Base-by-base conservation (phyloP, 345 rosid species). In the Salix caprea region DNA sequence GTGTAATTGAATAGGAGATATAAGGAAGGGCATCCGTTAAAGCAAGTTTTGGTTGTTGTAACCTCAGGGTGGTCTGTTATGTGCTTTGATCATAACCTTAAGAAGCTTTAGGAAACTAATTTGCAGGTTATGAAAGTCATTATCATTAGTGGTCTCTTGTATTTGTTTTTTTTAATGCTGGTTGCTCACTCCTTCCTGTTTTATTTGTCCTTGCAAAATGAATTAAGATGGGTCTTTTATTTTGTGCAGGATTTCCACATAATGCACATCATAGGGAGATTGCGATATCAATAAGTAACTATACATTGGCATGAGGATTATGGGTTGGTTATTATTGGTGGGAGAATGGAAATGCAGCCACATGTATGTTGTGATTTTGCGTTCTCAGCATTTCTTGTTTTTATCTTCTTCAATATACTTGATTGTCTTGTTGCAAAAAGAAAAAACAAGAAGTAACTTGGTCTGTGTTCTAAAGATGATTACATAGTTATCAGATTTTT, bases 1-100 rank as follows among this genome's bases (percentile, higher is more conserved):
- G 98, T 75, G 91, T 92, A 65, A 86, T 96, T 74, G 98, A 89
- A 89, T 79, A 83, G 88, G 80, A 79, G 67, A 6, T 91, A 86
- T 85, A 88, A 83, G 79, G 87, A 81, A 48, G 96, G 95, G 3
- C 91, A 87, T 48, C 98, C 96, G 6, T 90, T 86, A 72, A 96
- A 96, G 86, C 98, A 90, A 86, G 99, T 94, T 72, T 72, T 96
- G 88, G 97, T 94, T 46, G 98, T 94, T 84, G 97, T 96, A 82
- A 94, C 99, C 15, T 88, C 99, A 0, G 97, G 92, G 61, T 94
- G 98, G 98, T 86, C 86, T 9, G 99, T 96, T 14, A 90, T 94
- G 89, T 96, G 99, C 86, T 96, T 88, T 72, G 98, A 96, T 90
- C 99, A 96, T 74, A 96, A 94, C 86, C 88, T 94, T 19, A 90